Conservation (phyloP, 805 yeast species). For the Candida pseudoglaebosa region DNA sequence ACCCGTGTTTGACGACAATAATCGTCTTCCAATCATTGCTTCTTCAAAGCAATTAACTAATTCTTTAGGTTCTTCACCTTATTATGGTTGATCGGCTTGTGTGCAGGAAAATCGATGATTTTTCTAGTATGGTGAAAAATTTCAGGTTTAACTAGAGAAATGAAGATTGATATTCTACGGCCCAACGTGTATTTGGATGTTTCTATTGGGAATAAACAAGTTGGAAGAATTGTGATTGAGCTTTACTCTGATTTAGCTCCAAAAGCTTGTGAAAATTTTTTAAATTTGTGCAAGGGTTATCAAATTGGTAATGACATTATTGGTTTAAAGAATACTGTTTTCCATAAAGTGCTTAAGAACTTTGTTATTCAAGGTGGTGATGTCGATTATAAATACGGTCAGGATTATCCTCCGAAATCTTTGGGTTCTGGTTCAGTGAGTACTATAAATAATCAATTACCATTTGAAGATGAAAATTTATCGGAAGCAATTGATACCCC, state of each 20-base stretch:
- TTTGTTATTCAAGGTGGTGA: conserved; percentile 74
- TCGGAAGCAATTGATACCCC: conserved; percentile 41
- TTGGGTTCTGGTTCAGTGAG: conserved; percentile 1
- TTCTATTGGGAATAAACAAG: conserved; percentile 31
- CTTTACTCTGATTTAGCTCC: conserved; percentile 53
- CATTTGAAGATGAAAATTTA: conserved; percentile 53
- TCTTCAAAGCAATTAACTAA: no score
- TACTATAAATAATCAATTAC: background rate
- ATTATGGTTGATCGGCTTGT: background rate
- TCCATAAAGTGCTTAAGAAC: conserved; percentile 64
- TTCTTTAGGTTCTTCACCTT: background rate
- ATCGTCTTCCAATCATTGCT: background rate
- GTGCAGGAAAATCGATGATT: background rate
- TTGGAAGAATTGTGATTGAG: conserved; percentile 63
- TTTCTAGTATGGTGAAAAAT: background rate
- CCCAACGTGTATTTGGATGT: conserved; percentile 50
- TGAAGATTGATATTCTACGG: conserved; percentile 29
- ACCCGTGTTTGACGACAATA: conserved; percentile 2
- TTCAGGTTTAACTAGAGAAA: conserved; percentile 7
- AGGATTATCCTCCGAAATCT: background rate
- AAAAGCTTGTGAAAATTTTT: conserved; percentile 48
- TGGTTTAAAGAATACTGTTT: conserved; percentile 43
- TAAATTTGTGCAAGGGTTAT: conserved; percentile 38
- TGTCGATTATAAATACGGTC: conserved; percentile 14
- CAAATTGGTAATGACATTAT: conserved; percentile 13